These are phyloP conservation scores for Cladosporium phlei DNA, from an alignment of 2,329 filamentous ascomycete species.

Conservation along the genomic window DNA sequence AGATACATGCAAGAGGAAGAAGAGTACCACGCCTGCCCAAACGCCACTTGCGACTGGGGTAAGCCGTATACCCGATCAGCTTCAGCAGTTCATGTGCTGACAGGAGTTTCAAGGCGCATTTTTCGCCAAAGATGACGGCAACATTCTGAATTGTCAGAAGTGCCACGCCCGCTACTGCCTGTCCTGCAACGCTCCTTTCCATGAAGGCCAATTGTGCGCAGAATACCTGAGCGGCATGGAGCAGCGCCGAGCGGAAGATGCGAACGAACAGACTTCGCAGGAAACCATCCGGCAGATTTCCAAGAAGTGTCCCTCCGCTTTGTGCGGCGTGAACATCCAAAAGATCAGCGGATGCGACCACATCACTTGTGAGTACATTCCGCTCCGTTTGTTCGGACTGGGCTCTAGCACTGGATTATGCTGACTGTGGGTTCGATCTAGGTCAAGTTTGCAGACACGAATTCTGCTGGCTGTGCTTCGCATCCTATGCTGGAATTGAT, in stretches of 20 bases:
- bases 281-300: conserved; percentile 12
- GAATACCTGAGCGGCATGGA: conserved; percentile 11
- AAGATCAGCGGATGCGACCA: conserved; percentile 26
- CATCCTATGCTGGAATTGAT: conserved; percentile 3
- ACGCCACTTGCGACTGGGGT: conserved; percentile 6
- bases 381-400: not conserved
- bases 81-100: conserved; percentile 1
- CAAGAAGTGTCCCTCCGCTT: conserved; percentile 20
- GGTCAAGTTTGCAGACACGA: conserved; percentile 19
- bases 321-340: conserved; percentile 21
- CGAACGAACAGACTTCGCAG: conserved; percentile 9
- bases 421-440: not conserved
- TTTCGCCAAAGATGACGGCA: conserved; percentile 17
- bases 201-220: conserved; percentile 22
- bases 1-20: not conserved
- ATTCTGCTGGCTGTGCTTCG: conserved; percentile 26
- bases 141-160: conserved; percentile 23
- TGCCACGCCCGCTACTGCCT: conserved; percentile 23
- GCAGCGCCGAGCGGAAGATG: not conserved
- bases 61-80: not conserved
- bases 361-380: conserved; percentile 20
- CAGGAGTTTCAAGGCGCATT: conserved; percentile 13
- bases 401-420: not conserved
- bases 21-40: conserved; percentile 5
- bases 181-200: conserved; percentile 20